Evolutionary conservation across 768 basidiomycete genomes (phyloP).

Genomic region (Serendipita indica): DNA sequence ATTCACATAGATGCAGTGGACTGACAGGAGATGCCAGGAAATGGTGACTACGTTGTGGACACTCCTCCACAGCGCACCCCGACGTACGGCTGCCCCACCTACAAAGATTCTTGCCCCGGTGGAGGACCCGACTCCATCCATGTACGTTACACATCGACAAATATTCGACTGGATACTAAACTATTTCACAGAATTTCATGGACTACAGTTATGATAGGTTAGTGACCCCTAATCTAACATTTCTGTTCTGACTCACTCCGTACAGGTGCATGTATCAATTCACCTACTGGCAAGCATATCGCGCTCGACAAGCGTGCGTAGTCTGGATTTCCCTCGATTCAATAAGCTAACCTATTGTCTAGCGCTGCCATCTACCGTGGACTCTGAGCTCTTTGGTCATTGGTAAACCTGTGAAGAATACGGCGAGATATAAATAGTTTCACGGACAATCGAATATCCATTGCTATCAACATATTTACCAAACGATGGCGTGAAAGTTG

Average conservation of each 20-base stretch:
- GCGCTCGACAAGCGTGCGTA: background rate
- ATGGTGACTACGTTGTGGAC: conserved; percentile 17
- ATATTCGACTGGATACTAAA: background rate
- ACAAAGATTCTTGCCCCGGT: conserved; percentile 23
- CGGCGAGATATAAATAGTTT: too few relatives aligned
- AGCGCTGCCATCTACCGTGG: background rate
- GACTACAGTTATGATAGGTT: conserved; percentile 15
- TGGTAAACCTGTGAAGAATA: too few relatives aligned
- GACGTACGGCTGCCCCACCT: conserved; percentile 25
- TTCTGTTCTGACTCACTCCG: background rate
- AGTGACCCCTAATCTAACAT: background rate
- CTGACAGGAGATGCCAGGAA: too few relatives aligned
- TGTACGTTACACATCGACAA: background rate
- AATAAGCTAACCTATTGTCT: background rate
- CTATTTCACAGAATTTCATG: conserved; percentile 10
- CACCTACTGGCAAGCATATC: conserved; percentile 14
- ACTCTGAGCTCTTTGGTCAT: too few relatives aligned
- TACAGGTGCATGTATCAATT: conserved; percentile 14
- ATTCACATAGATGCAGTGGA: too few relatives aligned
- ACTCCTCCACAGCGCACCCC: conserved; percentile 18
- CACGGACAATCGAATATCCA: too few relatives aligned
- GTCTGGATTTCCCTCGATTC: background rate
- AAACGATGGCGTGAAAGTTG: too few relatives aligned
- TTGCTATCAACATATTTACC: too few relatives aligned
- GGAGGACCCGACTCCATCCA: conserved; percentile 16